Conservation (phyloP, 768 basidiomycete species). For the Lactarius quietus region DNA sequence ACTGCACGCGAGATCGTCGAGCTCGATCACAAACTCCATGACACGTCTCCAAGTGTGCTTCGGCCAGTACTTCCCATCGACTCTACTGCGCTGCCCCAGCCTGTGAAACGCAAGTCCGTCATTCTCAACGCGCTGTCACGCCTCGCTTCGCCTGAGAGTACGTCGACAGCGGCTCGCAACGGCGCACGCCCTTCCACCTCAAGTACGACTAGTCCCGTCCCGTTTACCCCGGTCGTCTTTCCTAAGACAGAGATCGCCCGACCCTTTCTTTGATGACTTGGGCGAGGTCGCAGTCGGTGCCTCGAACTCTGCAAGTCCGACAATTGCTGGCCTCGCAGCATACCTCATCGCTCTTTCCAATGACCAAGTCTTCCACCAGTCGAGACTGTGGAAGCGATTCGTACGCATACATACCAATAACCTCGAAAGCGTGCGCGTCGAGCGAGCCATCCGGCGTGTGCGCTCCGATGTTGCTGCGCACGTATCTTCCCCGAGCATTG, state of each 20-base stretch:
- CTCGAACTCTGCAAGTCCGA: conserved; percentile 32
- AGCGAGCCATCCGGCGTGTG: conserved; percentile 84
- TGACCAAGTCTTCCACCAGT: conserved; percentile 54
- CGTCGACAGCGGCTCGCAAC: conserved; percentile 40
- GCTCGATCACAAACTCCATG: conserved; percentile 76
- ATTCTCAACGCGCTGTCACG: conserved; percentile 86
- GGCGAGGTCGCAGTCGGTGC: conserved; percentile 27
- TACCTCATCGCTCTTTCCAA: conserved; percentile 81
- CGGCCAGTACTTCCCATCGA: conserved; percentile 64
- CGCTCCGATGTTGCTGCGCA: conserved; percentile 82
- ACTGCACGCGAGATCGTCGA: conserved; percentile 74
- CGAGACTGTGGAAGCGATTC: conserved; percentile 80
- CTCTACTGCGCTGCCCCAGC: conserved; percentile 48
- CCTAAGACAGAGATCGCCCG: conserved; percentile 55
- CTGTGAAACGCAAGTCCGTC: conserved; percentile 71
- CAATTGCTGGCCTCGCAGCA: conserved; percentile 60
- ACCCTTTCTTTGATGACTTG: conserved; percentile 52
- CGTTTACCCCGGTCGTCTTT: conserved; percentile 46
- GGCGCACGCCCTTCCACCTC: conserved; percentile 20
- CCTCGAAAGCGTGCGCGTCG: conserved; percentile 79
- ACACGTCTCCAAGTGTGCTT: conserved; percentile 51
- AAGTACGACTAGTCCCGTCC: conserved; percentile 31
- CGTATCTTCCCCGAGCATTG: conserved; percentile 36
- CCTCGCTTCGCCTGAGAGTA: conserved; percentile 68
- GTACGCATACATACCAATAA: conserved; percentile 84